Base-by-base conservation (phyloP, 495 filamentous ascomycete species). In the Penicillium malachiteum region DNA sequence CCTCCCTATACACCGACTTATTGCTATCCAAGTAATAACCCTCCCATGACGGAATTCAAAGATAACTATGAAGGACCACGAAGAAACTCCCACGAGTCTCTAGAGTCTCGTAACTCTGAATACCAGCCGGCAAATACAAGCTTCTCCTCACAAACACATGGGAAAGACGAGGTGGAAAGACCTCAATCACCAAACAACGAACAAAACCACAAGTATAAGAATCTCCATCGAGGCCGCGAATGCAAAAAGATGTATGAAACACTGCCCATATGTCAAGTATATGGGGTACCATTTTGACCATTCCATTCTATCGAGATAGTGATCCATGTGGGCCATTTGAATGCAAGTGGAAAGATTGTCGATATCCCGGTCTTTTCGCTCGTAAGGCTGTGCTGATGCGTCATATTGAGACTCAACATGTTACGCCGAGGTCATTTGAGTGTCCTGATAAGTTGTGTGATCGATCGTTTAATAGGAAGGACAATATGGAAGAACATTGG, bases 371-470 rank as follows among this genome's bases (percentile, higher is more conserved):
- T 7, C 7, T 32, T 31, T 46, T 46, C 8, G 26, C 11, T 0
- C 11, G 43, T 9, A 46, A 46, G 12, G 9, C 43, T 46, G 43
- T 44, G 18, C 26, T 44, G 16, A 46, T 46, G 43, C 43, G 43
- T 2, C 43, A 46, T 32, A 46, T 46, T 32, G 43, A 46, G 7
- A 33, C 43, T 32, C 43, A 46, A 9, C 43, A 46, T 46, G 43
- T 46, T 32, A 11, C 43, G 30, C 43, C 43, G 5, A 18, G 43
- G 3, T 46, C 43, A 2, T 46, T n/a, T 26, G 26, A 33, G 26
- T 46, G 43, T 32, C 26, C 43, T 18, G 43, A 46, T 6, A 32
- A 32, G 43, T 13, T 5, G 6, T 46, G 43, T 32, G 26, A 32
- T 7, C 30, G 26, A 13, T 46, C 11, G 7, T 46, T 46, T 14